These are phyloP conservation scores for Hawksworthiomyces lignivorus DNA, from an alignment of 2,329 filamentous ascomycete genomes.

Conservation along the genomic window DNA sequence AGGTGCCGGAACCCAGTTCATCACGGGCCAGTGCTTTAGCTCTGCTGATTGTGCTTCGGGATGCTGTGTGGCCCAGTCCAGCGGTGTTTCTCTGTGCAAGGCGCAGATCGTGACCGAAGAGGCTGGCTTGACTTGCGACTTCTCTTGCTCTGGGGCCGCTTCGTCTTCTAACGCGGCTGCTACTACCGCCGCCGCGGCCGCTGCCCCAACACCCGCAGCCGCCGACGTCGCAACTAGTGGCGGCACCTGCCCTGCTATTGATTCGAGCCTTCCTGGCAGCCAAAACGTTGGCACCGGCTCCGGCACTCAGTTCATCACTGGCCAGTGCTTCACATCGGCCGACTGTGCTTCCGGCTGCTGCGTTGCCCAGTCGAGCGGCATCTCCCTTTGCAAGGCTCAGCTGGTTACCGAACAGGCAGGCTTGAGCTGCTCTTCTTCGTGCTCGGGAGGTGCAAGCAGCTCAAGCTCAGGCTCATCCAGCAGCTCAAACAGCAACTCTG, in stretches of 20 bases:
- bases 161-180: not conserved
- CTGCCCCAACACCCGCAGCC: not conserved
- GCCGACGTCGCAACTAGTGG: too few relatives aligned
- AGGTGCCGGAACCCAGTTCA: conserved; percentile 21
- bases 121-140: conserved; percentile 13
- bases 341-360: conserved; percentile 22
- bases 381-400: conserved; percentile 6
- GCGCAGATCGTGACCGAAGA: conserved; percentile 9
- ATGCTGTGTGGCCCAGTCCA: conserved; percentile 20
- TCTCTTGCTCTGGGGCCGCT: conserved; percentile 4
- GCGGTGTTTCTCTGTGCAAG: conserved; percentile 14
- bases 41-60: conserved; percentile 22
- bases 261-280: conserved; percentile 25
- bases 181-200: not conserved
- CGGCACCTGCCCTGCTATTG: conserved; percentile 18
- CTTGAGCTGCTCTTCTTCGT: conserved; percentile 4
- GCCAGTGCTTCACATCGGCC: conserved; percentile 18
- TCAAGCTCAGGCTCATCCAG: too few relatives aligned
- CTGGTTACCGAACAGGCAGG: conserved; percentile 5
- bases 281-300: conserved; percentile 19
- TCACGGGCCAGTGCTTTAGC: conserved; percentile 22
- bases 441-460: not conserved
- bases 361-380: conserved; percentile 9
- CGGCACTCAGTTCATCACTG: conserved; percentile 22
- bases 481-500: not conserved